phyloP scores from a whole-genome alignment of 129 eudicot genomes.

The Cynara cardunculus region DNA sequence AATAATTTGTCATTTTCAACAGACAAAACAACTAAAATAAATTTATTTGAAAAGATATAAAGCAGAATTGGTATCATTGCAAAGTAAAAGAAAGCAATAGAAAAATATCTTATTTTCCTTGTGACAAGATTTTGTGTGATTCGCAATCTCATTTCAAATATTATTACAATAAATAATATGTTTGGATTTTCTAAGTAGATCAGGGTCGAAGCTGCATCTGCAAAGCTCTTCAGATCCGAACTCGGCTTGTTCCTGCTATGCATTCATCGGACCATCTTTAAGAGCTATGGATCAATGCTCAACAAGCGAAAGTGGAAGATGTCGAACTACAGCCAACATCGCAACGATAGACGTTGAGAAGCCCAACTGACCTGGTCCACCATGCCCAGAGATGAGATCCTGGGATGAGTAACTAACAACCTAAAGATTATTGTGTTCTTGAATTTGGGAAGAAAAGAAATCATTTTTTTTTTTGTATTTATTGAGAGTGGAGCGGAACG shows the following conservation, averaged over 20 bases:
- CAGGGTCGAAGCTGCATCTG: too few species aligned
- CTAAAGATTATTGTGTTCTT: not conserved
- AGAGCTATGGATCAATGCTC: not conserved
- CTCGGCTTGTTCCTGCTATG: not conserved
- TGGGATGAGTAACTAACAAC: not conserved
- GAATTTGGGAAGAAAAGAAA: not conserved
- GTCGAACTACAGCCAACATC: too few species aligned
- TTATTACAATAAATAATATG: too few species aligned
- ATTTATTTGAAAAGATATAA: not conserved
- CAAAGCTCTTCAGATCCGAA: too few species aligned
- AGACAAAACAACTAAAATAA: too few species aligned
- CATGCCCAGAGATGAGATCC: not conserved
- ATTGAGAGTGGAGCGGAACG: too few species aligned
- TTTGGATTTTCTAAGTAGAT: too few species aligned
- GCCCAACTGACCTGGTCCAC: too few species aligned
- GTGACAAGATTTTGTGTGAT: not conserved
- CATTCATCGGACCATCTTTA: not conserved
- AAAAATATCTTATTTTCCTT: not conserved
- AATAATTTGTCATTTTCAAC: not conserved
- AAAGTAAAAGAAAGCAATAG: not conserved
- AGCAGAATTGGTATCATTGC: not conserved
- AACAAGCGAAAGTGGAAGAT: too few species aligned
- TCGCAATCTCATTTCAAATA: not conserved
- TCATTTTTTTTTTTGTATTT: too few species aligned
- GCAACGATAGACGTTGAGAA: too few species aligned